Evolutionary conservation across 2,329 filamentous ascomycete genomes (phyloP).

Genomic region (Xylariaceae sp.): DNA sequence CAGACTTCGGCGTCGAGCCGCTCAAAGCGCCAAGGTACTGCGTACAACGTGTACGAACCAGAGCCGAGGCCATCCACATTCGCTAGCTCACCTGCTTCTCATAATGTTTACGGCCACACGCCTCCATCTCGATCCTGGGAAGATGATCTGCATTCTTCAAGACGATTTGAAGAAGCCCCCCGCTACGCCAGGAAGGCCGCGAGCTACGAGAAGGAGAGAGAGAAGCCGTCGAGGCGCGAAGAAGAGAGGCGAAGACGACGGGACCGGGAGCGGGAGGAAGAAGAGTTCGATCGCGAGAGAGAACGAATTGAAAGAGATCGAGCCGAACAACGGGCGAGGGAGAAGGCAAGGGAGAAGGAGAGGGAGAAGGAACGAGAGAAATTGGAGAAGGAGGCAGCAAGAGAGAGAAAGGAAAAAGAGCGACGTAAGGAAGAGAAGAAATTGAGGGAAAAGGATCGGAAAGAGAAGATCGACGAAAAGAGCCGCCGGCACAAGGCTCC

Average conservation of each 20-base stretch:
- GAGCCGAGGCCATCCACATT: constrained; percentile 51
- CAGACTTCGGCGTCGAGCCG: constrained; percentile 48
- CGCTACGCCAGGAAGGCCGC: constrained; percentile 48
- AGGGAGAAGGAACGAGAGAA: constrained; percentile 34
- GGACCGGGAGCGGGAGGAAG: constrained; percentile 28
- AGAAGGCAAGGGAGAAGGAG: constrained; percentile 26
- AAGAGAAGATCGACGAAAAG: constrained; percentile 35
- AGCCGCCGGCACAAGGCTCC: constrained; percentile 28
- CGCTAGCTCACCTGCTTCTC: constrained; percentile 37
- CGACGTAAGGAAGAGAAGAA: constrained; percentile 33
- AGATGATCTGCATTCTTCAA: constrained; percentile 45
- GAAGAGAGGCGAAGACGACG: constrained; percentile 41
- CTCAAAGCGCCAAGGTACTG: constrained; percentile 40
- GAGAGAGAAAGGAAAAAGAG: constrained; percentile 42
- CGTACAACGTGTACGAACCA: constrained; percentile 52
- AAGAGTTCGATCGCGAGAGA: constrained; percentile 34
- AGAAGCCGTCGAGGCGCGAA: constrained; percentile 47
- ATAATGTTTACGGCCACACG: constrained; percentile 35
- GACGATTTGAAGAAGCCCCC: constrained; percentile 47
- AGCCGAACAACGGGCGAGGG: constrained; percentile 34
- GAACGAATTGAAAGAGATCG: constrained; percentile 24
- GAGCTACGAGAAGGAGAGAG: constrained; percentile 46
- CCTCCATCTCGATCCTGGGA: constrained; percentile 49
- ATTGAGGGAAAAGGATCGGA: constrained; percentile 36
- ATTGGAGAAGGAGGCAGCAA: constrained; percentile 42